phyloP scores from a whole-genome alignment of 2,329 filamentous ascomycete genomes.

The Trichothecium roseum region DNA sequence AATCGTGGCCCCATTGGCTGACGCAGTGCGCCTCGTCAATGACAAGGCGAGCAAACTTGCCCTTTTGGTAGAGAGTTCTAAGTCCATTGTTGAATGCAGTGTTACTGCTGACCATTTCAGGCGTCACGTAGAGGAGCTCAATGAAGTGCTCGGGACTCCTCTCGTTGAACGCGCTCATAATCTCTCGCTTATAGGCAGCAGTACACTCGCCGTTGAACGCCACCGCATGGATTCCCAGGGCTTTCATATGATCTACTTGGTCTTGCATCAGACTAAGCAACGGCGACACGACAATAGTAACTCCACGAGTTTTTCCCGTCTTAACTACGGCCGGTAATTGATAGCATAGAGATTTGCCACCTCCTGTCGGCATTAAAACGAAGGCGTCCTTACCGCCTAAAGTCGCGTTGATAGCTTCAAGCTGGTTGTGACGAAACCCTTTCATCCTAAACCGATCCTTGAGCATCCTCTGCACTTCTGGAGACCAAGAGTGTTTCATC shows the following conservation, averaged over 20 bases:
- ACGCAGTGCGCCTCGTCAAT: constrained; percentile 99
- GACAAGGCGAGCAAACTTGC: constrained; percentile 77
- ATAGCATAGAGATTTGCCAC: constrained; percentile 94
- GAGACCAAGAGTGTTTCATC: constrained; percentile 71
- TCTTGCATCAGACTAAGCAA: constrained; percentile 95
- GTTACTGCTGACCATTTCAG: constrained; percentile 91
- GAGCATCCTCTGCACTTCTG: constrained; percentile 70
- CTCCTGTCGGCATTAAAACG: constrained; percentile 94
- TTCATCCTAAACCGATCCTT: constrained; percentile 75
- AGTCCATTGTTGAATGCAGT: constrained; percentile 55
- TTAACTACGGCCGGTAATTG: constrained; percentile 81
- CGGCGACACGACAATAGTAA: constrained; percentile 92
- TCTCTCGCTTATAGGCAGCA: constrained; percentile 48
- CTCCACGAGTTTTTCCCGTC: constrained; percentile 69
- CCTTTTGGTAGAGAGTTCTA: constrained; percentile 53
- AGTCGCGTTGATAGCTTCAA: constrained; percentile 93
- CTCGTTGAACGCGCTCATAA: constrained; percentile 55
- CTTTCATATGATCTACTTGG: constrained; percentile 74
- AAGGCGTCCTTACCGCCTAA: constrained; percentile 82
- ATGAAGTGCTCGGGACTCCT: constrained; percentile 63
- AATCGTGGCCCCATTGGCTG: constrained; percentile 98
- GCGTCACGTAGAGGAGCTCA: constrained; percentile 88
- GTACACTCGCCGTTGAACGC: constrained; percentile 71
- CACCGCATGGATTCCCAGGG: constrained; percentile 67
- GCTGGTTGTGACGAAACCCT: constrained; percentile 82